These are phyloP conservation scores for Purshia tridentata DNA, from an alignment of 306 rosid genomes.

Conservation along the genomic window DNA sequence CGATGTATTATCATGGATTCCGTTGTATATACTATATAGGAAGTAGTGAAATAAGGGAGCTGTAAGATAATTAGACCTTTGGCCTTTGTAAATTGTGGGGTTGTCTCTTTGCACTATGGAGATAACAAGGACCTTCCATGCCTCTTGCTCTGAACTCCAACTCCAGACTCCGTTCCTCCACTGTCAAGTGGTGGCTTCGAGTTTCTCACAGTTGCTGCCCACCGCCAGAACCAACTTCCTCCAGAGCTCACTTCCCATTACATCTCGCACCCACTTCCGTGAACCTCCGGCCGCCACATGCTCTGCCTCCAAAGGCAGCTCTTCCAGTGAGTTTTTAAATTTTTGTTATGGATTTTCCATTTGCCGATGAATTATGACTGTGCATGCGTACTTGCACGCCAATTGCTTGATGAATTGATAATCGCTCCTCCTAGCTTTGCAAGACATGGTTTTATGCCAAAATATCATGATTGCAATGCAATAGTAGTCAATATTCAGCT, in stretches of 20 bases:
- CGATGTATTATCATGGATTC: not conserved
- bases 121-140: slow-evolving; percentile 13
- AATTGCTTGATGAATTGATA: slow-evolving; percentile 3
- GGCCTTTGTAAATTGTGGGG: no score
- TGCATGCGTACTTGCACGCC: not conserved
- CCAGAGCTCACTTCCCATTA: not conserved
- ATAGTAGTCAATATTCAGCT: no score
- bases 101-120: slow-evolving; percentile 12
- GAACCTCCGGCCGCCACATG: slow-evolving; percentile 21
- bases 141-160: slow-evolving; percentile 2
- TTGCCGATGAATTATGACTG: not conserved
- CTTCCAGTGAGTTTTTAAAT: slow-evolving; percentile 30
- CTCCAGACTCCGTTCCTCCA: not conserved
- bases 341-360: not conserved
- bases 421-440: no score
- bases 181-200: slow-evolving; percentile 3
- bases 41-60: not conserved
- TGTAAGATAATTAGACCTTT: not conserved
- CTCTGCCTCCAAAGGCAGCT: slow-evolving; percentile 28
- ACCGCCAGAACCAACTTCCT: not conserved
- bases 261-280: slow-evolving; percentile 10
- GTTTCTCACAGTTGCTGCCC: not conserved
- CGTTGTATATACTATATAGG: not conserved
- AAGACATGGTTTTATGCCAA: no score
- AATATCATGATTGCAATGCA: no score